A percentile compares a stretch with the other conserved stretches of the same genome.
phyloP scores from a whole-genome alignment of 169 alveolate species.

The Cryptosporidium parvum region DNA sequence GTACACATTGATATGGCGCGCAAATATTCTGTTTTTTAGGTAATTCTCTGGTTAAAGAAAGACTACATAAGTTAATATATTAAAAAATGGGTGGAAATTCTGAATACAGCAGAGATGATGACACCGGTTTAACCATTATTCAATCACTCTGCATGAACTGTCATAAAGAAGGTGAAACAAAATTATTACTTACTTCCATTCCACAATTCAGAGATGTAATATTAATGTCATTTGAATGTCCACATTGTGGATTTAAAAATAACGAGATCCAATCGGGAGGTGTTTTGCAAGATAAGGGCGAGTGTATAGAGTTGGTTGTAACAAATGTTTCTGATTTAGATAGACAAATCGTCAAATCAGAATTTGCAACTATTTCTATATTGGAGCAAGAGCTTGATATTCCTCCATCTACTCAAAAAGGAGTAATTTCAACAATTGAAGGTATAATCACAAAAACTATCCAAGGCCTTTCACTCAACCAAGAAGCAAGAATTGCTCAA shows the following conservation, averaged over 20 bases:
- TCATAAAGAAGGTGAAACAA: constrained; percentile 90
- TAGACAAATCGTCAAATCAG: constrained; percentile 92
- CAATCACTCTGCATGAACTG: constrained; percentile 92
- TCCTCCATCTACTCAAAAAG: constrained; percentile 92
- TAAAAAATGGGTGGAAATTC: constrained; percentile 4
- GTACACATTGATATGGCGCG: neutral
- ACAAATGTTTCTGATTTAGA: constrained; percentile 85
- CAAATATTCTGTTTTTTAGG: neutral
- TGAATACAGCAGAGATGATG: constrained; percentile 64
- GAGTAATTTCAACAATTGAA: constrained; percentile 93
- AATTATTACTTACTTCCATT: constrained; percentile 88
- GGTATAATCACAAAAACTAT: constrained; percentile 86
- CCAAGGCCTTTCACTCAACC: constrained; percentile 82
- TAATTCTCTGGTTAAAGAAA: neutral
- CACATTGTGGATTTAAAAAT: constrained; percentile 92
- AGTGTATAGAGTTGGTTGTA: constrained; percentile 86
- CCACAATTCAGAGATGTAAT: constrained; percentile 93
- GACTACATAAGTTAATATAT: neutral
- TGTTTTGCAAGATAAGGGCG: constrained; percentile 92
- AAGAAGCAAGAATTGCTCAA: constrained; percentile 81
- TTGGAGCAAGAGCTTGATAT: constrained; percentile 95
- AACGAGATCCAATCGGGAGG: constrained; percentile 94
- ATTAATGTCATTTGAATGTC: constrained; percentile 93
- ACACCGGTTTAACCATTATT: constrained; percentile 85
- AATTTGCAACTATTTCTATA: constrained; percentile 86